phyloP scores from a whole-genome alignment of 2,329 filamentous ascomycete genomes.

The Penicillium sclerotiorum region DNA sequence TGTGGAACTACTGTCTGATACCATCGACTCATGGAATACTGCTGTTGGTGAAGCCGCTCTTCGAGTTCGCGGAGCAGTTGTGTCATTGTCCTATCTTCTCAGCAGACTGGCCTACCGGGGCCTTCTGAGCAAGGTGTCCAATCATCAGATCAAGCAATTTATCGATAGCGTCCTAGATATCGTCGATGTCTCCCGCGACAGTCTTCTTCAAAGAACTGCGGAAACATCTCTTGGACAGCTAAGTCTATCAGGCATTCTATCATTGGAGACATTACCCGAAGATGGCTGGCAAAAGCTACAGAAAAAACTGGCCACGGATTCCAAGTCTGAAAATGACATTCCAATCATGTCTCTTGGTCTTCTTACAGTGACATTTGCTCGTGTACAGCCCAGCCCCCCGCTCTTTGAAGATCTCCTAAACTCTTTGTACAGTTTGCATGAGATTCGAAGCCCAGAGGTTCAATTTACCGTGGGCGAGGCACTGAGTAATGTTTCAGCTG shows the following conservation, averaged over 20 bases:
- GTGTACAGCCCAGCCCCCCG: constrained; percentile 35
- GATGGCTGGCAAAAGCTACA: constrained; percentile 53
- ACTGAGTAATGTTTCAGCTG: constrained; percentile 72
- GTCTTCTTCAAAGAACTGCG: constrained; percentile 59
- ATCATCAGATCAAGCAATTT: constrained; percentile 46
- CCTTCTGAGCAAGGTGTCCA: constrained; percentile 31
- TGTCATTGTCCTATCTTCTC: constrained; percentile 60
- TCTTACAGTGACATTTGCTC: constrained; percentile 61
- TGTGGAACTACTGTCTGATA: constrained; percentile 51
- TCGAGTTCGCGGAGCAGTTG: constrained; percentile 62
- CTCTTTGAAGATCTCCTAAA: constrained; percentile 58
- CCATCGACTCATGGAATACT: constrained; percentile 56
- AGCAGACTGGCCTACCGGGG: constrained; percentile 59
- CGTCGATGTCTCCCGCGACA: constrained; percentile 57
- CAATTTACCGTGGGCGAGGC: constrained; percentile 92
- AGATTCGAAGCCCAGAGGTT: constrained; percentile 81
- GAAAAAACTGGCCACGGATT: constrained; percentile 65
- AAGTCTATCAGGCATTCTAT: constrained; percentile 59
- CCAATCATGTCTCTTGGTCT: constrained; percentile 81
- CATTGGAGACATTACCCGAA: constrained; percentile 32
- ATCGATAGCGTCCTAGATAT: constrained; percentile 54
- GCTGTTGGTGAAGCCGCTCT: constrained; percentile 64
- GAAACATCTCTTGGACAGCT: constrained; percentile 64
- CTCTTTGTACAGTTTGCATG: constrained; percentile 74
- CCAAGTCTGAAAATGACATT: constrained; percentile 78